These are phyloP conservation scores for Lippia alba DNA, from an alignment of 305 asterid genomes.

Conservation along the genomic window DNA sequence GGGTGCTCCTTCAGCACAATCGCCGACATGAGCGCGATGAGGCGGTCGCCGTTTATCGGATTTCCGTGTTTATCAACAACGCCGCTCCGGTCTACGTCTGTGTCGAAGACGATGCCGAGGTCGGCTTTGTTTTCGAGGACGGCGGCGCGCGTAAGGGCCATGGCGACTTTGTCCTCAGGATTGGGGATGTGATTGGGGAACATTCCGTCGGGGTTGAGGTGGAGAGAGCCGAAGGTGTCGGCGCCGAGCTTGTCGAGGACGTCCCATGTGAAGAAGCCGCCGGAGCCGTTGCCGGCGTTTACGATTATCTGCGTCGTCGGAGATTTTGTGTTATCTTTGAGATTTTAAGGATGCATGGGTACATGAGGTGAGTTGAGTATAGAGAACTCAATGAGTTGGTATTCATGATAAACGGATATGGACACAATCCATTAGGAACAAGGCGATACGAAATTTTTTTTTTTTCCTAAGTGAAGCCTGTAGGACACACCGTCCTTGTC, in stretches of 20 bases:
- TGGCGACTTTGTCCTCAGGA: slow-evolving; percentile 86
- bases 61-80: slow-evolving; percentile 77
- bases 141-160: slow-evolving; percentile 77
- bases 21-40: slow-evolving; percentile 84
- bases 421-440: too few species aligned
- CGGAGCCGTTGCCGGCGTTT: slow-evolving; percentile 96
- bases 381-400: too few species aligned
- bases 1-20: slow-evolving; percentile 83
- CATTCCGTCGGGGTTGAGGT: slow-evolving; percentile 92
- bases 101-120: slow-evolving; percentile 88
- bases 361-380: too few species aligned
- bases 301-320: slow-evolving; percentile 70
- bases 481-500: too few species aligned
- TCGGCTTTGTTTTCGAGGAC: slow-evolving; percentile 74
- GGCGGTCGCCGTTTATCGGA: slow-evolving; percentile 80
- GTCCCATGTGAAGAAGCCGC: slow-evolving; percentile 93
- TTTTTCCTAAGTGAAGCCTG: too few species aligned
- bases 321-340: neutral
- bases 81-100: slow-evolving; percentile 90
- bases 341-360: too few species aligned
- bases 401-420: too few species aligned
- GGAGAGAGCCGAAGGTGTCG: slow-evolving; percentile 89
- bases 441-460: too few species aligned
- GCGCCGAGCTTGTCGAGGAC: slow-evolving; percentile 94
- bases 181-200: slow-evolving; percentile 96